Evolutionary conservation across 345 rosid genomes (phyloP).

Genomic region (Arabidopsis arenosa): DNA sequence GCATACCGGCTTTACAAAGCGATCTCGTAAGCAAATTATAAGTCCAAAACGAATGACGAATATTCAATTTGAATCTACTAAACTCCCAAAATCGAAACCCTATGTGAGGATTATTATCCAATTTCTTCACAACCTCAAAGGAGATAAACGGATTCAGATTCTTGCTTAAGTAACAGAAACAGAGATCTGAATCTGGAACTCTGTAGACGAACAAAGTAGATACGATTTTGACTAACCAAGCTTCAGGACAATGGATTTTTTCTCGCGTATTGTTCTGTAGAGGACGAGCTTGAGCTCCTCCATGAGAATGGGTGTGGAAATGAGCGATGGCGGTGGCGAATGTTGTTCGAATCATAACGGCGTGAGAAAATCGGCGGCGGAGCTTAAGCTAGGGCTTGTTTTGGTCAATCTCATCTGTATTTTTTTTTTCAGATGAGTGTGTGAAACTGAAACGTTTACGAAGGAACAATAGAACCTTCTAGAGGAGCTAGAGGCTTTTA

Average conservation of each 20-base stretch:
- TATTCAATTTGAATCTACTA: slow-evolving; percentile 57
- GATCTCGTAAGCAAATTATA: slow-evolving; percentile 66
- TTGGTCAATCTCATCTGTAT: slow-evolving; percentile 24
- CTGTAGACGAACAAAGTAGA: slow-evolving; percentile 59
- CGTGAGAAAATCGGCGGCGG: slow-evolving; percentile 16
- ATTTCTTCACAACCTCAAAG: slow-evolving; percentile 67
- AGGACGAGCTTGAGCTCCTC: slow-evolving; percentile 55
- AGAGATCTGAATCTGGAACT: slow-evolving; percentile 49
- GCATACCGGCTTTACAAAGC: slow-evolving; percentile 62
- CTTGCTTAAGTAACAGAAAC: slow-evolving; percentile 59
- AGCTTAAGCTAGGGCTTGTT: slow-evolving; percentile 16
- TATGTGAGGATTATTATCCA: slow-evolving; percentile 54
- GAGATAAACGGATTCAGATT: slow-evolving; percentile 63
- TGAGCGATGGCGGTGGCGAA: slow-evolving; percentile 50
- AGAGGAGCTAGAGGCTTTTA: background rate
- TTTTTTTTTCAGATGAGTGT: slow-evolving; percentile 5
- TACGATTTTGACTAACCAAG: slow-evolving; percentile 81
- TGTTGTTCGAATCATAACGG: slow-evolving; percentile 64
- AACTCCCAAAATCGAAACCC: slow-evolving; percentile 78
- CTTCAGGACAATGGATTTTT: slow-evolving; percentile 47
- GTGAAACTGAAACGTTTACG: background rate
- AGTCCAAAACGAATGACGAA: slow-evolving; percentile 60
- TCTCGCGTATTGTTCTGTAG: slow-evolving; percentile 41
- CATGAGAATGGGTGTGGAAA: slow-evolving; percentile 53
- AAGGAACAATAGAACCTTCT: background rate